phyloP scores from a whole-genome alignment of 371 early-diverging fungal genomes.

The Mucor indicus region DNA sequence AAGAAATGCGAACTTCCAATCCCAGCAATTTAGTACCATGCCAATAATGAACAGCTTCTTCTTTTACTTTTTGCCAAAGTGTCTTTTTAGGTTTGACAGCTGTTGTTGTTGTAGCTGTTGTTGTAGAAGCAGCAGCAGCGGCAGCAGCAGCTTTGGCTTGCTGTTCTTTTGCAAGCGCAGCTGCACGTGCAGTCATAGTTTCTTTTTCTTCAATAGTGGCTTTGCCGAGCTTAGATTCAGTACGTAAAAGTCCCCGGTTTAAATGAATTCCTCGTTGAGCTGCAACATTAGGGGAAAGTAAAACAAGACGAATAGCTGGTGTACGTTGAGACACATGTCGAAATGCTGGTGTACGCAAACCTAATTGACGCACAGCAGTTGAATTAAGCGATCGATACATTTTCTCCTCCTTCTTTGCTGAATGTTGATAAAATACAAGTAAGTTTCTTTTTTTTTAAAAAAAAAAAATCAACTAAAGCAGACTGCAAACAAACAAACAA shows the following conservation, averaged over 20 bases:
- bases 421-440: not conserved
- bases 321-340: constrained; percentile 10
- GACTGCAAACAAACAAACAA: no score
- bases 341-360: constrained; percentile 5
- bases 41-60: constrained; percentile 93
- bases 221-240: constrained; percentile 14
- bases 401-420: not conserved
- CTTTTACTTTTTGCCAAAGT: constrained; percentile 78
- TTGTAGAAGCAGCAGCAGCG: not conserved
- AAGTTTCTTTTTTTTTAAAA: no score
- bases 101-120: not conserved
- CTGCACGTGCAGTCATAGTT: constrained; percentile 42
- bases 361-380: constrained; percentile 8
- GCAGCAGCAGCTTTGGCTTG: constrained; percentile 18
- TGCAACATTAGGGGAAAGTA: constrained; percentile 13
- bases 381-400: constrained; percentile 13
- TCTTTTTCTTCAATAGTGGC: constrained; percentile 29
- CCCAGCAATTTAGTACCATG: constrained; percentile 92
- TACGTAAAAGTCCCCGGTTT: constrained; percentile 23
- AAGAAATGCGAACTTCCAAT: constrained; percentile 85
- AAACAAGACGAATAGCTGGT: constrained; percentile 6
- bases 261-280: constrained; percentile 17
- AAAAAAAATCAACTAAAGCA: no score
- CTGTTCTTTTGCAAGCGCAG: constrained; percentile 40
- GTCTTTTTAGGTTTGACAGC: constrained; percentile 63